These are phyloP conservation scores for Exophiala calicioides DNA, from an alignment of 2,329 filamentous ascomycete genomes.

Conservation along the genomic window DNA sequence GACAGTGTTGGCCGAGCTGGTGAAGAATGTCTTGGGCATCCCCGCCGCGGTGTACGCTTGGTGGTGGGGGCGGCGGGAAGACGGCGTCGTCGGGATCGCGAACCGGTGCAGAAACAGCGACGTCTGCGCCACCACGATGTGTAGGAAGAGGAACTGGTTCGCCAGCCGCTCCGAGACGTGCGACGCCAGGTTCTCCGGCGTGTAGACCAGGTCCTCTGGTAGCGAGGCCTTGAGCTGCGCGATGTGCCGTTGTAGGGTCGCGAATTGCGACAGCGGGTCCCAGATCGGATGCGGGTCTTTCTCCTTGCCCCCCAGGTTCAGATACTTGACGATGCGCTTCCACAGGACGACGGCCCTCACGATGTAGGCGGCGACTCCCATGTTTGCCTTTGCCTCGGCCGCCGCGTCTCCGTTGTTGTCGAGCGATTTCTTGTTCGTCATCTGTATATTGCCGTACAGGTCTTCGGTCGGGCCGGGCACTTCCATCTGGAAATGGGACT, in stretches of 20 bases:
- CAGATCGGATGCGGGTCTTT: slow-evolving; percentile 76
- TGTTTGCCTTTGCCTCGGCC: slow-evolving; percentile 64
- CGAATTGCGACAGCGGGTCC: slow-evolving; percentile 76
- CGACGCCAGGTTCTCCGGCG: slow-evolving; percentile 75
- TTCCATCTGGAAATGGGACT: slow-evolving; percentile 86
- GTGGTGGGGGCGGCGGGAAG: slow-evolving; percentile 49
- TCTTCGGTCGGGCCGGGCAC: slow-evolving; percentile 86
- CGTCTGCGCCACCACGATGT: slow-evolving; percentile 87
- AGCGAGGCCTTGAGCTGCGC: slow-evolving; percentile 69
- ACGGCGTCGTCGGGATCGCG: slow-evolving; percentile 69
- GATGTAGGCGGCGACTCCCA: slow-evolving; percentile 92
- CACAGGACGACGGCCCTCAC: slow-evolving; percentile 82
- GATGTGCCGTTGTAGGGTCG: slow-evolving; percentile 67
- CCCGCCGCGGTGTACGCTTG: slow-evolving; percentile 54
- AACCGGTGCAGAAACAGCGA: slow-evolving; percentile 88
- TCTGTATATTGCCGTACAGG: slow-evolving; percentile 68
- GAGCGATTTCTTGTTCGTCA: slow-evolving; percentile 61
- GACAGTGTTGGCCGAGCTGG: slow-evolving; percentile 71
- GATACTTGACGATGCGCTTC: slow-evolving; percentile 84
- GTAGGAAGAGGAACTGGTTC: slow-evolving; percentile 89
- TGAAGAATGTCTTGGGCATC: slow-evolving; percentile 75
- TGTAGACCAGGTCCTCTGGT: slow-evolving; percentile 73
- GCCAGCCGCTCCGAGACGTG: slow-evolving; percentile 83
- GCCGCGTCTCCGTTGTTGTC: slow-evolving; percentile 40
- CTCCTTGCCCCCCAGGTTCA: slow-evolving; percentile 86